These are phyloP conservation scores for Lodderomyces parapsilosis DNA, from an alignment of 1,139 yeast genomes.

Conservation along the genomic window DNA sequence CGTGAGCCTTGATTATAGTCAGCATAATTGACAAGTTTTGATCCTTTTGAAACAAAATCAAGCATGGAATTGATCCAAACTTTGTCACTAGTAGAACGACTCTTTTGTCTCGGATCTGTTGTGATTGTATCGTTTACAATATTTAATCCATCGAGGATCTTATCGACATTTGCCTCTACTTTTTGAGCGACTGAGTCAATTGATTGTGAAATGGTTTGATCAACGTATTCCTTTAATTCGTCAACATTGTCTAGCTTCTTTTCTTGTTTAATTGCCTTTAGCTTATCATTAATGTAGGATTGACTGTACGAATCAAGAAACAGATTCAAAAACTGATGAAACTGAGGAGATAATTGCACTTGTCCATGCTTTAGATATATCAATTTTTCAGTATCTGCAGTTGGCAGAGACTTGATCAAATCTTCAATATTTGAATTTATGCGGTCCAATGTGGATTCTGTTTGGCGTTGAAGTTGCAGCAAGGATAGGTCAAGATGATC, in stretches of 20 bases:
- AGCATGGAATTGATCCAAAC: conserved; percentile 24
- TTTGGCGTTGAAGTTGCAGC: neutral
- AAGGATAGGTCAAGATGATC: neutral
- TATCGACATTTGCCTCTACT: conserved; percentile 20
- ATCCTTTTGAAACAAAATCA: conserved; percentile 35
- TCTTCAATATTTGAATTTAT: neutral
- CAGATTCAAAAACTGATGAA: conserved; percentile 35
- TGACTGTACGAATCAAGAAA: conserved; percentile 31
- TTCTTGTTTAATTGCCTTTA: conserved; percentile 4
- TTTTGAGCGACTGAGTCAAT: conserved; percentile 7
- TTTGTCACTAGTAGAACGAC: conserved; percentile 6
- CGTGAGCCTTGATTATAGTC: conserved; percentile 41
- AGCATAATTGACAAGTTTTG: conserved; percentile 42
- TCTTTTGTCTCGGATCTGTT: neutral
- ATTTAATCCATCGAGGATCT: conserved; percentile 26
- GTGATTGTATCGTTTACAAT: conserved; percentile 8
- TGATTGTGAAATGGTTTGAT: conserved; percentile 4
- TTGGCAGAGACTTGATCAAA: neutral
- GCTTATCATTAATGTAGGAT: conserved; percentile 10
- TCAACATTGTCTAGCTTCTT: conserved; percentile 7
- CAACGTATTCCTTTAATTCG: conserved; percentile 9
- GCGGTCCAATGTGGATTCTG: neutral
- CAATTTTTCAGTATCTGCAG: neutral
- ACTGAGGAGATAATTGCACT: conserved; percentile 41
- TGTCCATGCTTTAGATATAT: conserved; percentile 25